These are phyloP conservation scores for Micractinium sp. DNA, from an alignment of 139 green algal genomes.

Conservation along the genomic window DNA sequence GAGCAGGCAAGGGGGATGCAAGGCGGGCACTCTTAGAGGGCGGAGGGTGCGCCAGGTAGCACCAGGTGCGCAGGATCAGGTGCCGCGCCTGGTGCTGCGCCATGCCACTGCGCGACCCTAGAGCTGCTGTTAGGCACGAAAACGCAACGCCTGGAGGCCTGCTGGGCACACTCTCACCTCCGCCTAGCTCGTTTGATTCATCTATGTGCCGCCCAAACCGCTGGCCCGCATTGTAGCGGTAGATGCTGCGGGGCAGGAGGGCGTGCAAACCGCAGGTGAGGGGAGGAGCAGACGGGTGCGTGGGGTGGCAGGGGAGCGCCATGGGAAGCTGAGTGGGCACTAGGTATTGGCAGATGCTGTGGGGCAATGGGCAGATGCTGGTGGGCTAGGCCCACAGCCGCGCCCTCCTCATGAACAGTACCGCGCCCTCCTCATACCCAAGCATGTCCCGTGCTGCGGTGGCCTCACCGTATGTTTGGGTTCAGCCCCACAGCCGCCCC, in stretches of 20 bases:
- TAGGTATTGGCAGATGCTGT: background rate
- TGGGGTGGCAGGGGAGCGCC: too few species aligned
- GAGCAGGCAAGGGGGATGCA: too few species aligned
- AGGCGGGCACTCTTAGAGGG: too few species aligned
- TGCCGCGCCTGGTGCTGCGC: too few species aligned
- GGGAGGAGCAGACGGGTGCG: too few species aligned
- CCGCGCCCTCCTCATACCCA: background rate
- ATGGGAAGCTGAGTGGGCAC: too few species aligned
- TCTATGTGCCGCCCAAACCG: slow-evolving; percentile 65
- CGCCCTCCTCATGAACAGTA: background rate
- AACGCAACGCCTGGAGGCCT: too few species aligned
- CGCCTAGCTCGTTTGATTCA: slow-evolving; percentile 48
- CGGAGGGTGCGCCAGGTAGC: too few species aligned
- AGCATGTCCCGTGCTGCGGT: background rate
- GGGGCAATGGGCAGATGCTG: background rate
- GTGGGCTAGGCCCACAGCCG: background rate
- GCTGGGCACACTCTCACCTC: background rate
- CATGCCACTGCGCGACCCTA: too few species aligned
- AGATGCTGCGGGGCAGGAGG: slow-evolving; percentile 41
- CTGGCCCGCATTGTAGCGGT: slow-evolving; percentile 64
- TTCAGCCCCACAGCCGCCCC: slow-evolving; percentile 55
- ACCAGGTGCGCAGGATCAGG: too few species aligned
- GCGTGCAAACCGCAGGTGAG: too few species aligned
- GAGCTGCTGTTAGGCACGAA: too few species aligned
- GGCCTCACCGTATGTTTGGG: slow-evolving; percentile 57